A percentile compares a stretch with the other conserved stretches of the same genome.
Conservation (phyloP, 495 filamentous ascomycete genomes). For the Sphaerosporella brunnea region DNA sequence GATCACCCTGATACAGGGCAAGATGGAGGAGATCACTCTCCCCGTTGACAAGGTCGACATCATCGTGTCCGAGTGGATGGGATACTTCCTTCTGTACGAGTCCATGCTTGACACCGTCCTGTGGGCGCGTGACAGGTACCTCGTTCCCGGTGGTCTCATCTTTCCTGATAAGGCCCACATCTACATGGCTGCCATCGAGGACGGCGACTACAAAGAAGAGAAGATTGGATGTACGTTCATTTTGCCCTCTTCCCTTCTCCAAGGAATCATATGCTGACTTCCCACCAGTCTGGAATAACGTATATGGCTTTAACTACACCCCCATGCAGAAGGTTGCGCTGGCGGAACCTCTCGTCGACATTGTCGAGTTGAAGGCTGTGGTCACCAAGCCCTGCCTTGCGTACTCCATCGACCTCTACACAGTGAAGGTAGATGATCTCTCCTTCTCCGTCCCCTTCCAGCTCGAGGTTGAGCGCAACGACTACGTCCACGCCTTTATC, state of each 20-base stretch:
- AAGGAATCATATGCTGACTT: slow-evolving; percentile 9
- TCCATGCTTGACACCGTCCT: slow-evolving; percentile 95
- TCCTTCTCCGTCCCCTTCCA: slow-evolving; percentile 53
- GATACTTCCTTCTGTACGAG: slow-evolving; percentile 96
- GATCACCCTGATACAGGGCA: slow-evolving; percentile 83
- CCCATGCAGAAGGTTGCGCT: slow-evolving; percentile 72
- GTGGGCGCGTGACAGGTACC: slow-evolving; percentile 81
- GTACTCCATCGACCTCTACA: slow-evolving; percentile 72
- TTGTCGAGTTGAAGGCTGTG: slow-evolving; percentile 57
- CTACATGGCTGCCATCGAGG: slow-evolving; percentile 67
- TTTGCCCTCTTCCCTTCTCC: background rate
- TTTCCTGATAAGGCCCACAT: slow-evolving; percentile 81
- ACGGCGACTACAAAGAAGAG: slow-evolving; percentile 65
- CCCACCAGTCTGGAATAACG: slow-evolving; percentile 74
- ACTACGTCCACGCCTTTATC: slow-evolving; percentile 54
- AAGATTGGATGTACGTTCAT: slow-evolving; percentile 48
- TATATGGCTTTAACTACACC: slow-evolving; percentile 93
- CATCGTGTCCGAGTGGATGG: slow-evolving; percentile 99
- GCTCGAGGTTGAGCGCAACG: slow-evolving; percentile 33
- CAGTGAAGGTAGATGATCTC: slow-evolving; percentile 51
- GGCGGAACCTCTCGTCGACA: slow-evolving; percentile 68
- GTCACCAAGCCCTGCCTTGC: slow-evolving; percentile 62
- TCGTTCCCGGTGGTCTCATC: slow-evolving; percentile 67
- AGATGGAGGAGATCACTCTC: slow-evolving; percentile 86
- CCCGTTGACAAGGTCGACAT: slow-evolving; percentile 88